A percentile compares a stretch with the other conserved stretches of the same genome.
Evolutionary conservation across 1,284 basidiomycete species (phyloP).

Genomic region (Ceraceosorus guamensis): DNA sequence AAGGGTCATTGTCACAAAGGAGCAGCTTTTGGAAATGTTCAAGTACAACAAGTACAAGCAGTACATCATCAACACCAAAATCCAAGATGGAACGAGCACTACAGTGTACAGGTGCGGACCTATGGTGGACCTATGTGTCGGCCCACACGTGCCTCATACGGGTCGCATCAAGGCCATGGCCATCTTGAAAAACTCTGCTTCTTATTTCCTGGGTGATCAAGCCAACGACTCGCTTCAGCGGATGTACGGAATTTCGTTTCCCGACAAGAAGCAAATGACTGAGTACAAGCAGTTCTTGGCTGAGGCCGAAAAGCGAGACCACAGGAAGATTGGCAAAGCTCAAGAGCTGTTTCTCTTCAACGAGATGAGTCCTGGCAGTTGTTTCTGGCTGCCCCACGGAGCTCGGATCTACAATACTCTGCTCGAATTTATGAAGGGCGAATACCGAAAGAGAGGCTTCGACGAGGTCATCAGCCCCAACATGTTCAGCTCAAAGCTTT

Average conservation of each 20-base stretch:
- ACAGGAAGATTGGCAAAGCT: slow-evolving; percentile 68
- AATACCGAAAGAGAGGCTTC: slow-evolving; percentile 54
- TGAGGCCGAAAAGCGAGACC: slow-evolving; percentile 95
- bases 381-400: slow-evolving; percentile 95
- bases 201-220: slow-evolving; percentile 93
- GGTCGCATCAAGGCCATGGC: slow-evolving; percentile 77
- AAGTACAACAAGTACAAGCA: slow-evolving; percentile 99
- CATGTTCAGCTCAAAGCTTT: slow-evolving; percentile 93
- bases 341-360: slow-evolving; percentile 96
- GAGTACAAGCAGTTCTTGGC: slow-evolving; percentile 95
- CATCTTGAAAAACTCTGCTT: slow-evolving; percentile 68
- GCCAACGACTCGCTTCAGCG: slow-evolving; percentile 93
- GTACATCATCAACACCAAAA: slow-evolving; percentile 89
- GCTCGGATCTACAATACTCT: slow-evolving; percentile 95
- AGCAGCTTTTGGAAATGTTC: slow-evolving; percentile 94
- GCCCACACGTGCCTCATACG: slow-evolving; percentile 95
- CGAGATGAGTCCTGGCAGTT: slow-evolving; percentile 86
- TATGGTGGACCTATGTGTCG: slow-evolving; percentile 94
- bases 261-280: slow-evolving; percentile 87
- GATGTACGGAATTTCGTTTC: slow-evolving; percentile 98
- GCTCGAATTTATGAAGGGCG: slow-evolving; percentile 64
- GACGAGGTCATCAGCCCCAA: slow-evolving; percentile 81
- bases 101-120: slow-evolving; percentile 98
- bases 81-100: slow-evolving; percentile 91
- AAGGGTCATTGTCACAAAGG: slow-evolving; percentile 84